Conservation (phyloP, 495 filamentous ascomycete genomes). For the Elasticomyces elasticus region DNA sequence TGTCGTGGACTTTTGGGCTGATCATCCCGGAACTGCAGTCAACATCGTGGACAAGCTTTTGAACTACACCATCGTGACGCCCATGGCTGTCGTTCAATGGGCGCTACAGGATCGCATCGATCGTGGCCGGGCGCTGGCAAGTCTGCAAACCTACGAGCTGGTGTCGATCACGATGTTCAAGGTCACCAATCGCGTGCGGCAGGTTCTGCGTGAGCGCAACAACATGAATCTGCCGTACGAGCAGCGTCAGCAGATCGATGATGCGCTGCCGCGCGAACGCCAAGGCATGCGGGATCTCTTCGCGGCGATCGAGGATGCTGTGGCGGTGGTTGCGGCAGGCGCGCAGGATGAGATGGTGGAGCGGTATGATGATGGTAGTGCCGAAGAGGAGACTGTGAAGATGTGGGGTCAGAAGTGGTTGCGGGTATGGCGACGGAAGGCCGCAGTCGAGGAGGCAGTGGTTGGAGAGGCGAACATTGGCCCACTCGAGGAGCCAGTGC, state of each 20-base stretch:
- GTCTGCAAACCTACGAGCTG: slow-evolving; percentile 76
- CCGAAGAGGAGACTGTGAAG: slow-evolving; percentile 53
- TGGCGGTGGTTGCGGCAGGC: slow-evolving; percentile 61
- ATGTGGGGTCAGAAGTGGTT: slow-evolving; percentile 82
- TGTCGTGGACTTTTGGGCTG: slow-evolving; percentile 86
- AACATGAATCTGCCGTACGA: slow-evolving; percentile 46
- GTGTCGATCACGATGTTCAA: slow-evolving; percentile 80
- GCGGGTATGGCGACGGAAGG: slow-evolving; percentile 69
- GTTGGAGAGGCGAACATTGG: slow-evolving; percentile 30
- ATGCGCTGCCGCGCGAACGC: slow-evolving; percentile 56
- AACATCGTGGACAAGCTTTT: slow-evolving; percentile 93
- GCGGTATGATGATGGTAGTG: slow-evolving; percentile 40
- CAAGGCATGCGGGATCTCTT: slow-evolving; percentile 69
- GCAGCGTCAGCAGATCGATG: slow-evolving; percentile 52
- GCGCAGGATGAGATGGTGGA: slow-evolving; percentile 59
- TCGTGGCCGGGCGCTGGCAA: slow-evolving; percentile 58
- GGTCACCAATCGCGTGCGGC: slow-evolving; percentile 79
- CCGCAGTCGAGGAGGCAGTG: slow-evolving; percentile 70
- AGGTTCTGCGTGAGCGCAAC: slow-evolving; percentile 57
- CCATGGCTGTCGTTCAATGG: slow-evolving; percentile 78
- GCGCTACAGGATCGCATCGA: slow-evolving; percentile 55
- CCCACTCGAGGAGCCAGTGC: slow-evolving; percentile 18
- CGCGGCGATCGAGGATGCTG: slow-evolving; percentile 65
- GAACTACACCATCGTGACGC: slow-evolving; percentile 90
- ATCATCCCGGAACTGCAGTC: slow-evolving; percentile 86